Percentiles rank a stretch among this genome's conserved stretches.
Conservation (phyloP, 116 monocot species). For the Trichopus zeylanicus region DNA sequence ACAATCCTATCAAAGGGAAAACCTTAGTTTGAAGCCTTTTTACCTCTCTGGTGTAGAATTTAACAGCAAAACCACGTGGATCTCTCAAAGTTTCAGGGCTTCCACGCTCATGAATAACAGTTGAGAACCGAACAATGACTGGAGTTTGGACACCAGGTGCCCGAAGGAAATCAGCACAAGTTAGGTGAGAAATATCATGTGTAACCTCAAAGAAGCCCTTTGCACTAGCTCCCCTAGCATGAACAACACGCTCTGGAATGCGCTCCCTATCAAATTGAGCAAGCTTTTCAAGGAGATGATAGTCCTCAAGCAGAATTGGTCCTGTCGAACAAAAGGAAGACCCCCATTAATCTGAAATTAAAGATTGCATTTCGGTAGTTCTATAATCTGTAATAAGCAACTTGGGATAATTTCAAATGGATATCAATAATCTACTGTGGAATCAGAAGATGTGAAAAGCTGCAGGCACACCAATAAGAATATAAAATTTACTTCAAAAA, state of each 20-base stretch:
- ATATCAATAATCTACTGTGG: background rate
- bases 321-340: constrained; percentile 12
- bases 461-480: too few species aligned
- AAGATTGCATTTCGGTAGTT: background rate
- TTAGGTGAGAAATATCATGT: constrained; percentile 45
- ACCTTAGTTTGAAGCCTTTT: background rate
- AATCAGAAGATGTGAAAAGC: too few species aligned
- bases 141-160: constrained; percentile 47
- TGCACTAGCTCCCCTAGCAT: constrained; percentile 47
- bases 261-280: constrained; percentile 50
- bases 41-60: constrained; percentile 58
- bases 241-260: constrained; percentile 48
- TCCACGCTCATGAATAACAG: constrained; percentile 51
- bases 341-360: background rate
- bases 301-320: constrained; percentile 45
- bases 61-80: constrained; percentile 51
- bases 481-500: too few species aligned
- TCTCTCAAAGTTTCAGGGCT: constrained; percentile 53
- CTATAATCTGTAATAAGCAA: background rate
- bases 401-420: background rate
- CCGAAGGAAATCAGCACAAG: constrained; percentile 48
- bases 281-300: constrained; percentile 45
- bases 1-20: background rate
- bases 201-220: constrained; percentile 58
- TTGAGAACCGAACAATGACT: constrained; percentile 46